Percentiles rank a stretch among this genome's conserved stretches.
These are phyloP conservation scores for Triticum timopheevii DNA, from an alignment of 176 grass and related monocot species.

Conservation along the genomic window DNA sequence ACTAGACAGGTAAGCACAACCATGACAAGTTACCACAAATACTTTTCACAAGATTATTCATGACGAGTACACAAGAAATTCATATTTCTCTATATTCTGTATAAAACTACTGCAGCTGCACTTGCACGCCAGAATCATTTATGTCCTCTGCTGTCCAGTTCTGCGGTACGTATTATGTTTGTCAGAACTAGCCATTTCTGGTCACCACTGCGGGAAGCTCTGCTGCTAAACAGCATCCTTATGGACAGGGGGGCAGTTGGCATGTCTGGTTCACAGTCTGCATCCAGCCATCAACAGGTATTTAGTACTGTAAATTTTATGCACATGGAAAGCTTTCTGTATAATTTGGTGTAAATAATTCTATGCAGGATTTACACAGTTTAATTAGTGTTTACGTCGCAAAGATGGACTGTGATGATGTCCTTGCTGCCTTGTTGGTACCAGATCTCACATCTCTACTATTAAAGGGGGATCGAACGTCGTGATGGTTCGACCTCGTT, in stretches of 20 bases:
- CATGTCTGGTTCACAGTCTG: conserved; percentile 67
- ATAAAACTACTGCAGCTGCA: conserved; percentile 34
- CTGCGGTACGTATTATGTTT: conserved; percentile 45
- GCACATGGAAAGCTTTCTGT: neutral
- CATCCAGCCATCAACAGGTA: conserved; percentile 29
- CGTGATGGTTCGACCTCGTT: no score
- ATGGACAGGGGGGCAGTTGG: conserved; percentile 58
- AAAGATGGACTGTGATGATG: conserved; percentile 57
- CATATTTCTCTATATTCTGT: conserved; percentile 20
- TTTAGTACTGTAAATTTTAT: neutral
- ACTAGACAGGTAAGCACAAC: neutral
- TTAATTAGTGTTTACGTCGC: conserved; percentile 48
- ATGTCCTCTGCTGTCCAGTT: conserved; percentile 61
- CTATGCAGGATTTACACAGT: neutral
- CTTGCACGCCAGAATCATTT: conserved; percentile 74
- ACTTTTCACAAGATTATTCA: conserved; percentile 9
- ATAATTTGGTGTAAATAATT: neutral
- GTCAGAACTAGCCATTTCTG: conserved; percentile 49
- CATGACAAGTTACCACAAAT: conserved; percentile 5
- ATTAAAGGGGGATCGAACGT: no score
- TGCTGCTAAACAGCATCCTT: conserved; percentile 61
- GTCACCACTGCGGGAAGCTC: conserved; percentile 22
- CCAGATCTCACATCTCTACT: conserved; percentile 42
- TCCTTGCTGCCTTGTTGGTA: conserved; percentile 63
- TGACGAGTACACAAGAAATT: neutral